Percentiles rank a stretch among this genome's conserved stretches.
Conservation (phyloP, 2,329 filamentous ascomycete genomes). For the Sclerotinia borealis region DNA sequence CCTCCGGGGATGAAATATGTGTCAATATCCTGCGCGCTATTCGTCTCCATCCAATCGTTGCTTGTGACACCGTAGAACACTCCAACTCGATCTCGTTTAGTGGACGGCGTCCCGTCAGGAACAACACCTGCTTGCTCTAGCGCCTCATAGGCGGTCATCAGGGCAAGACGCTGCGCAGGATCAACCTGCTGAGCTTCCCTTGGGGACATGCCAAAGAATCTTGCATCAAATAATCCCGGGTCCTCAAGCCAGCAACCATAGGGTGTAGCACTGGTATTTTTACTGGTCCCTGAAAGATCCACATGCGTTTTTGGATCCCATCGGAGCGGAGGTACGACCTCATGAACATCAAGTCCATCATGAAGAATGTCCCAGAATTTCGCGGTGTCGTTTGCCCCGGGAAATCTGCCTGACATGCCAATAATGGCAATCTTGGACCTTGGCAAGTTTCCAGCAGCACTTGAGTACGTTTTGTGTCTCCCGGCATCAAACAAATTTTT, state of each 20-base stretch:
- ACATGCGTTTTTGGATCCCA: slow-evolving; percentile 60
- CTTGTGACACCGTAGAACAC: slow-evolving; percentile 23
- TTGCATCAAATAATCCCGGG: slow-evolving; percentile 67
- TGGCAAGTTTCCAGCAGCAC: neutral
- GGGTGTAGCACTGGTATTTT: slow-evolving; percentile 55
- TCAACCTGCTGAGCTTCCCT: slow-evolving; percentile 73
- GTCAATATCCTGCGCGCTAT: slow-evolving; percentile 24
- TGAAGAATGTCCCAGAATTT: neutral
- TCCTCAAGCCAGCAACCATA: slow-evolving; percentile 68
- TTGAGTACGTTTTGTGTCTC: neutral
- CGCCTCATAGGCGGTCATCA: slow-evolving; percentile 73
- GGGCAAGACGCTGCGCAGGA: slow-evolving; percentile 68
- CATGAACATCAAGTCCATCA: slow-evolving; percentile 1
- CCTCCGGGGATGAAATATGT: slow-evolving; percentile 27
- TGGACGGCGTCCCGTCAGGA: slow-evolving; percentile 19
- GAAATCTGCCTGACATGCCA: neutral
- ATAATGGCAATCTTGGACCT: slow-evolving; percentile 3
- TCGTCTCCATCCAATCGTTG: slow-evolving; percentile 26
- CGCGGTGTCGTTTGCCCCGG: neutral
- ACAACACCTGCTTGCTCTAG: slow-evolving; percentile 75
- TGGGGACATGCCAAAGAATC: slow-evolving; percentile 81
- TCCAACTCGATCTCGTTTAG: slow-evolving; percentile 36
- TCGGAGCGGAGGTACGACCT: slow-evolving; percentile 57
- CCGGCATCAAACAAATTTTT: neutral
- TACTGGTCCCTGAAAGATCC: slow-evolving; percentile 61